phyloP scores from a whole-genome alignment of 176 grass and related monocot genomes.

The Lolium perenne region DNA sequence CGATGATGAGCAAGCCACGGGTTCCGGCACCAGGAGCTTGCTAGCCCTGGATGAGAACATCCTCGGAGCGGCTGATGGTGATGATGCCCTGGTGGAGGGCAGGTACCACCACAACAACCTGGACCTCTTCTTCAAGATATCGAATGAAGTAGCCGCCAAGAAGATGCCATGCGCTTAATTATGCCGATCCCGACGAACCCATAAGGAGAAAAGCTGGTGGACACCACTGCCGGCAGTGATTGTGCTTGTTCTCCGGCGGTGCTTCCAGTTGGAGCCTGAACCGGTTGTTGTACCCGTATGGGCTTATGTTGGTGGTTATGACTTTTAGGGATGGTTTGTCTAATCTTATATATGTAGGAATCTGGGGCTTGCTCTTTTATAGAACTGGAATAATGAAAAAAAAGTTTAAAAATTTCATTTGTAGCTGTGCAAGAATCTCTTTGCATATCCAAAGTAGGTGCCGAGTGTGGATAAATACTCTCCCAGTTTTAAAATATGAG shows the following conservation, averaged over 20 bases:
- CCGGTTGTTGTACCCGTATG: constrained; percentile 3
- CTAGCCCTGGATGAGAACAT: constrained; percentile 10
- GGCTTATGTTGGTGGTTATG: neutral
- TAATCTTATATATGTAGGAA: neutral
- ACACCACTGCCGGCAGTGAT: neutral
- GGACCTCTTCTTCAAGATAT: constrained; percentile 61
- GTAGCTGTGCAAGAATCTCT: neutral
- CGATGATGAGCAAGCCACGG: constrained; percentile 44
- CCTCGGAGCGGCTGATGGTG: neutral
- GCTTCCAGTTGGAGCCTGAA: constrained; percentile 13
- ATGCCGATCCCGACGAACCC: neutral
- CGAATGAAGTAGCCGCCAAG: constrained; percentile 32
- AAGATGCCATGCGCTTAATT: constrained; percentile 25
- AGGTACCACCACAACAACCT: constrained; percentile 53
- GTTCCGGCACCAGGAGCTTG: constrained; percentile 12
- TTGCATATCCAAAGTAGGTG: neutral
- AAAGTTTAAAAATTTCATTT: neutral
- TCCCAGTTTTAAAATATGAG: neutral
- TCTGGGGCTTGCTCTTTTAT: neutral
- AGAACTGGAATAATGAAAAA: constrained; percentile 14
- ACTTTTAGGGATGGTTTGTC: neutral
- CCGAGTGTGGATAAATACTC: neutral
- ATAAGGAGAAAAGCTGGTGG: neutral
- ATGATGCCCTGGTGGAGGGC: neutral
- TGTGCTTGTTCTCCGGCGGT: neutral